Conservation (phyloP, 2,329 filamentous ascomycete genomes). For the Endoconidiophora laricicola region DNA sequence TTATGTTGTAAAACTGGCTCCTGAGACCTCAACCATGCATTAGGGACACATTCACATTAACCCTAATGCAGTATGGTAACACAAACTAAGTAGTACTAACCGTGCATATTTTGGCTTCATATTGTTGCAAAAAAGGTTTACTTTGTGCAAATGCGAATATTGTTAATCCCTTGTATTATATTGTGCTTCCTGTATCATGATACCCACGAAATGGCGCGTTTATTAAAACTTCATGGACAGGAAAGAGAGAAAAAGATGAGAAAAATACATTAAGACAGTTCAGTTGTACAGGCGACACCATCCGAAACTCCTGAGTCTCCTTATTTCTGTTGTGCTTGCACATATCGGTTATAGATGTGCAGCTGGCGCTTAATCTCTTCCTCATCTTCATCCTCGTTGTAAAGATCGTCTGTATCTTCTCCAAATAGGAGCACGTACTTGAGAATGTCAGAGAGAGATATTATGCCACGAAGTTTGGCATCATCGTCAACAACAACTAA, state of each 20-base stretch:
- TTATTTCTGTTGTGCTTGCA: constrained; percentile 11
- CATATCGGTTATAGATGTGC: constrained; percentile 4
- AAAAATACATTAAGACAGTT: not conserved
- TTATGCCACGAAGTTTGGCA: constrained; percentile 68
- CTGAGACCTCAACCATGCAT: no score
- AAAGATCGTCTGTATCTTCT: constrained; percentile 34
- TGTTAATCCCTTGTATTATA: no score
- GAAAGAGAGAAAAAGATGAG: not conserved
- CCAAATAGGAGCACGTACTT: constrained; percentile 81
- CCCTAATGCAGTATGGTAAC: no score
- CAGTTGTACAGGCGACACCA: not conserved
- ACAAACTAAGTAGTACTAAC: no score
- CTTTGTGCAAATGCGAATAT: no score
- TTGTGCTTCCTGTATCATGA: no score
- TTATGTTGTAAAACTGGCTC: no score
- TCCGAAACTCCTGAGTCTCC: not conserved
- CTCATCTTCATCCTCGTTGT: constrained; percentile 13
- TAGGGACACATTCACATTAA: no score
- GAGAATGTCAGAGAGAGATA: constrained; percentile 90
- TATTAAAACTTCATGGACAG: not conserved
- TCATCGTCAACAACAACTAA: constrained; percentile 87
- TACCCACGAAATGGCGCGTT: not conserved
- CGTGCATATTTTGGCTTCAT: no score
- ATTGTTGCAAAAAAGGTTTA: no score
- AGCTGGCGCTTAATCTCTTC: constrained; percentile 11